A percentile compares a stretch with the other conserved stretches of the same genome.
These are phyloP conservation scores for Amanita rubescens DNA, from an alignment of 768 basidiomycete genomes.

Conservation along the genomic window DNA sequence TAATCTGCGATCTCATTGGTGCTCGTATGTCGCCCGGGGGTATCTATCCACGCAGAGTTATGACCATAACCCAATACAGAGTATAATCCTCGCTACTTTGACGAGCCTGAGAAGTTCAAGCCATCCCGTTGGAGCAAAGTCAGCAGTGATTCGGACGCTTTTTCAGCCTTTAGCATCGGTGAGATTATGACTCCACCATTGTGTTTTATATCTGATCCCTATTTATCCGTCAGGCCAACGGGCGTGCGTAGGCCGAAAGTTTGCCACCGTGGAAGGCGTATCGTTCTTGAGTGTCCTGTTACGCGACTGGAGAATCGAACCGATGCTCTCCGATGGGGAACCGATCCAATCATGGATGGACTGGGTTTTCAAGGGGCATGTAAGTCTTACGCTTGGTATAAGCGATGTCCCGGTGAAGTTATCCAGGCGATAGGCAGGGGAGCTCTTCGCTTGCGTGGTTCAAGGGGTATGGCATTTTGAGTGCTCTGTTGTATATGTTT, in stretches of 20 bases:
- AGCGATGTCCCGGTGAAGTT: no score
- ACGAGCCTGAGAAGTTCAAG: conserved; percentile 27
- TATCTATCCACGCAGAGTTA: background rate
- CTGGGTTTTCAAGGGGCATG: background rate
- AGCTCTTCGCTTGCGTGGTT: no score
- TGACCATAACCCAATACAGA: background rate
- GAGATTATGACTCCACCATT: conserved; percentile 10
- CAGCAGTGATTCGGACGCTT: conserved; percentile 3
- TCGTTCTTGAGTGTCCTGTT: conserved; percentile 30
- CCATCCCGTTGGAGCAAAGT: conserved; percentile 31
- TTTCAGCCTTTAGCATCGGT: conserved; percentile 16
- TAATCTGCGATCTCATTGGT: background rate
- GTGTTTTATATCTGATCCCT: background rate
- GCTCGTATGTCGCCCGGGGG: background rate
- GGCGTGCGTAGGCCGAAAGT: conserved; percentile 34
- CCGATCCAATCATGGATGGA: no score
- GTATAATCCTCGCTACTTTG: conserved; percentile 27
- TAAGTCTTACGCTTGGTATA: background rate
- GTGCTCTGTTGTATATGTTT: no score
- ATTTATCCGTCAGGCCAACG: conserved; percentile 13
- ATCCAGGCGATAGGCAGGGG: no score
- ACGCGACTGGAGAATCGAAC: conserved; percentile 36
- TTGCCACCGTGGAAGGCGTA: conserved; percentile 33
- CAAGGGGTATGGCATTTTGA: no score
- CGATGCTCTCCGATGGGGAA: conserved; percentile 10